Percentiles rank a stretch among this genome's conserved stretches.
phyloP scores from a whole-genome alignment of 345 rosid species.

The Gossypium sturtianum region DNA sequence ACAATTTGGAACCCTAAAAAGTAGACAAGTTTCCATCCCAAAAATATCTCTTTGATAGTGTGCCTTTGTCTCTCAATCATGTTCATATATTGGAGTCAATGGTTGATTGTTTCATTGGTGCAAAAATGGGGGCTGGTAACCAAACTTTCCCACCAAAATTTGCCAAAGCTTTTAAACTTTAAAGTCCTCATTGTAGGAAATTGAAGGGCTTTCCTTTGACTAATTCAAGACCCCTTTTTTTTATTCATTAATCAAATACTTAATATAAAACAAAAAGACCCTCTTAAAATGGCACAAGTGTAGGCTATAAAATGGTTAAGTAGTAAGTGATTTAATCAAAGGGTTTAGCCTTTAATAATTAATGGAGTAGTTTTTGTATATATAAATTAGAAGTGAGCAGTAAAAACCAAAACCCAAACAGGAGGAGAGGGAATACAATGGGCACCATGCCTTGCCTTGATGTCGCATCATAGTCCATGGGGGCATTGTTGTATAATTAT shows the following conservation, averaged over 20 bases:
- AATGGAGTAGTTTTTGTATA: too few relatives aligned
- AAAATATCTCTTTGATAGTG: not conserved
- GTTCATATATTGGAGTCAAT: conserved; percentile 7
- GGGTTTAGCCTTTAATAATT: too few relatives aligned
- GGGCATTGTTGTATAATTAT: too few relatives aligned
- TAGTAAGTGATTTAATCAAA: too few relatives aligned
- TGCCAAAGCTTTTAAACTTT: not conserved
- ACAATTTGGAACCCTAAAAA: not conserved
- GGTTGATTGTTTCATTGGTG: conserved; percentile 8
- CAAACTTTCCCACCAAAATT: conserved; percentile 18
- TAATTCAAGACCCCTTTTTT: conserved; percentile 8
- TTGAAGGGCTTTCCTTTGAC: conserved; percentile 10
- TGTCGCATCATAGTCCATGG: too few relatives aligned
- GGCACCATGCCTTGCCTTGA: too few relatives aligned
- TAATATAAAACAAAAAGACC: not conserved
- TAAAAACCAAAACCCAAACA: too few relatives aligned
- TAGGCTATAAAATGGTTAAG: not conserved
- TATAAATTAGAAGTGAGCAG: too few relatives aligned
- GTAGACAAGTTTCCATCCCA: not conserved
- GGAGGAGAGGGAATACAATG: too few relatives aligned
- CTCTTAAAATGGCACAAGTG: not conserved
- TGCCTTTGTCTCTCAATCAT: conserved; percentile 9
- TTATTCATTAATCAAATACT: not conserved
- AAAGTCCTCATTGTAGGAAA: conserved; percentile 10
- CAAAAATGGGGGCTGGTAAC: conserved; percentile 16